Evolutionary conservation across 1,284 basidiomycete species (phyloP).

Genomic region (Irpex lacteus): DNA sequence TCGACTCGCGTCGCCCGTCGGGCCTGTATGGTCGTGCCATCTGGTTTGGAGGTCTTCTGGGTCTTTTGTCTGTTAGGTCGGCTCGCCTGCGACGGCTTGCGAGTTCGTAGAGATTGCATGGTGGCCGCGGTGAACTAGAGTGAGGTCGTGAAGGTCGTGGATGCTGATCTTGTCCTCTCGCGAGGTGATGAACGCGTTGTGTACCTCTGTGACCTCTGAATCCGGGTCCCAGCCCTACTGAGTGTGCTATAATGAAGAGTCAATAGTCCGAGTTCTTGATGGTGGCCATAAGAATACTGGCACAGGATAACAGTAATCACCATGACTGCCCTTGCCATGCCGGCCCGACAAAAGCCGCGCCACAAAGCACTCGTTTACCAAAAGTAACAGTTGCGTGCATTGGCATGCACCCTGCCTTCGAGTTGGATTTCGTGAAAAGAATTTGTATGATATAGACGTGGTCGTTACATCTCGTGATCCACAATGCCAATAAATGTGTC

Average conservation of each 20-base stretch:
- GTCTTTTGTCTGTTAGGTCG: conserved; percentile 25
- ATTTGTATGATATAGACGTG: neutral
- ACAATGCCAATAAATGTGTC: neutral
- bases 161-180: neutral
- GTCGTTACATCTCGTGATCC: neutral
- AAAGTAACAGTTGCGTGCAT: neutral
- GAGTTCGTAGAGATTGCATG: conserved; percentile 68
- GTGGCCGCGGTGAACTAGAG: neutral
- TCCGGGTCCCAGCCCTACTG: neutral
- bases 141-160: neutral
- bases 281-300: neutral
- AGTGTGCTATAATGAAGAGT: neutral
- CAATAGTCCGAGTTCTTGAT: neutral
- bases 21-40: conserved; percentile 19
- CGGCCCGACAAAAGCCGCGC: neutral
- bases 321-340: neutral
- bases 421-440: neutral
- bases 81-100: conserved; percentile 47
- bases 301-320: neutral
- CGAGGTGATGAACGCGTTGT: neutral
- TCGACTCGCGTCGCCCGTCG: conserved; percentile 74
- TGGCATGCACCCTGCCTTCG: too few relatives aligned
- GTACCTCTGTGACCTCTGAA: neutral
- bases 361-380: neutral
- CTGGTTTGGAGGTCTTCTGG: conserved; percentile 10